Base-by-base conservation (phyloP, 2,329 filamentous ascomycete genomes). In the Alternaria viburni region DNA sequence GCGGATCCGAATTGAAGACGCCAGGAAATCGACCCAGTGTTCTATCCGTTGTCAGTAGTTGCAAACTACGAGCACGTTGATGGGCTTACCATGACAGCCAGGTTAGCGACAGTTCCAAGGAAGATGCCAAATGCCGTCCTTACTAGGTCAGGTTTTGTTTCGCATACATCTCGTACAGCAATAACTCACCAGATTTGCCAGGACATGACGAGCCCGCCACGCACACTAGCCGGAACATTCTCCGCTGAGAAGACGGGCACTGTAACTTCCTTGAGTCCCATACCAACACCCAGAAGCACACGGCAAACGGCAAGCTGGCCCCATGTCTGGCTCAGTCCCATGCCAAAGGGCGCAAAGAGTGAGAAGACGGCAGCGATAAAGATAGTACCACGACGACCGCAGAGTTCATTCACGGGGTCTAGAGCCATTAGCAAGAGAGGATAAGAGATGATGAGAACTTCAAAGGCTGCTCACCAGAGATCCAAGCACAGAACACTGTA, bases 171-270 rank as follows among this genome's bases (percentile, higher is more conserved):
- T 17, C n/a, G 36, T 11, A 17, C 15, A 41, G 36, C 1, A 1
- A 17, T 10, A 41, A 2, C 36, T 41, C 36, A 41, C 36, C 79
- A 82, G 52, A 83, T 77, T 54, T 84, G 81, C 82, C 82, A 84
- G 32, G 74, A 76, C 81, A 83, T 84, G 23, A 83, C 83, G 0
- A 84, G 69, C 12, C 80, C 82, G 21, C 84, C 84, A 59, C 84
- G 80, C 36, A 86, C 84, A 4, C 76, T 80, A 1, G 83, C 81
- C 0, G 84, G 84, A 0, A 82, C 78, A 54, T 81, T 82, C 67
- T 86, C 84, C 1, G 83, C 83, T 0, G 82, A 81, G 64, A 83
- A 84, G 4, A 77, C 73, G 17, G 83, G 83, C 0, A 83, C 81
- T 1, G 83, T 84, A 6, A 79, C 74, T 58, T 78, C 81, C 65